Evolutionary conservation across 768 basidiomycete genomes (phyloP).

Genomic region (Agaricus subrufescens): DNA sequence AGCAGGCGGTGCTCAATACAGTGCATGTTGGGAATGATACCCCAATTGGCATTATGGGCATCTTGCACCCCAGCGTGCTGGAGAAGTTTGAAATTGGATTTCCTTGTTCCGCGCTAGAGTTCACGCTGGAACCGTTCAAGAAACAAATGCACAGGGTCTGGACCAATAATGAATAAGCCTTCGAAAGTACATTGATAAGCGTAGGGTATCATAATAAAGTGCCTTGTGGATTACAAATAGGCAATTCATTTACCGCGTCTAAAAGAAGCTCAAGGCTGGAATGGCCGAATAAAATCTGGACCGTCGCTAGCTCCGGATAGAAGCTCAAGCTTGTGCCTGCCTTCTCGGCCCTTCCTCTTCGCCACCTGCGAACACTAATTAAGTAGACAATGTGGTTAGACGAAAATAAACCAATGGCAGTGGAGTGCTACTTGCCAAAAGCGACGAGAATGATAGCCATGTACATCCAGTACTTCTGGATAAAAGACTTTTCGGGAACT

Average conservation of each 20-base stretch:
- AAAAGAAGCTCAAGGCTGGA: background rate
- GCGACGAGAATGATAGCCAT: conserved; percentile 55
- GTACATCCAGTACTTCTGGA: conserved; percentile 93
- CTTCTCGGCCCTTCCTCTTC: conserved; percentile 25
- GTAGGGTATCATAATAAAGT: conserved; percentile 12
- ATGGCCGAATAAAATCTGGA: background rate
- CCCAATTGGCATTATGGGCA: conserved; percentile 85
- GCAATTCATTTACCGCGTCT: background rate
- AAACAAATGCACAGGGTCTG: conserved; percentile 57
- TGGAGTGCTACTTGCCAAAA: conserved; percentile 40
- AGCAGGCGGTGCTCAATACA: conserved; percentile 41
- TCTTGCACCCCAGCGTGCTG: conserved; percentile 88
- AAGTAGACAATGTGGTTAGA: background rate
- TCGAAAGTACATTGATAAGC: background rate
- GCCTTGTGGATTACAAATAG: background rate
- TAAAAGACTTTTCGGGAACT: conserved; percentile 66
- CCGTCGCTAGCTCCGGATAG: no score
- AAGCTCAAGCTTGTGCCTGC: conserved; percentile 6
- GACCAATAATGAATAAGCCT: conserved; percentile 44
- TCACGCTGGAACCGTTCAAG: conserved; percentile 93
- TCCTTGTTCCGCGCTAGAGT: conserved; percentile 94
- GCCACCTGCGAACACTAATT: conserved; percentile 26
- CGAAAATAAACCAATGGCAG: background rate
- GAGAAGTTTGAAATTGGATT: conserved; percentile 91
- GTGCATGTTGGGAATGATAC: conserved; percentile 49